Conservation (phyloP, 768 basidiomycete species). For the Pilatotrama ljubarskyi region DNA sequence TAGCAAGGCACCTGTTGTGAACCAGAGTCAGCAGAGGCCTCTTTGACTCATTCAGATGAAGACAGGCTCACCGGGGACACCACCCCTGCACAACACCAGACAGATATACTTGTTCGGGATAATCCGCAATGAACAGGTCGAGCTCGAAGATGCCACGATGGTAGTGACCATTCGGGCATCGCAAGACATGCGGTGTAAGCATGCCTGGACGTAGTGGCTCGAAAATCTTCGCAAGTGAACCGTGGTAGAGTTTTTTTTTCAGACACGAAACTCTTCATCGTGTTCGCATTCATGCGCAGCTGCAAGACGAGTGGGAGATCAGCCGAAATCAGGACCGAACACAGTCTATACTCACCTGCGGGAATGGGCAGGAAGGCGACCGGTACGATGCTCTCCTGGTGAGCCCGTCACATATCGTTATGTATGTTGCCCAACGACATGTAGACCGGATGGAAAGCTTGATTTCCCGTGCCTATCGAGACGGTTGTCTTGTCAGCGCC, state of each 20-base stretch:
- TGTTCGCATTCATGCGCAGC: slow-evolving; percentile 16
- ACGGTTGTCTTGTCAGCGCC: slow-evolving; percentile 33
- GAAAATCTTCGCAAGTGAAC: slow-evolving; percentile 14
- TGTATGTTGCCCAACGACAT: slow-evolving; percentile 26
- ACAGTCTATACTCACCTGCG: slow-evolving; percentile 25
- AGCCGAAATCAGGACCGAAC: neutral
- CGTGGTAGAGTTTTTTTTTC: slow-evolving; percentile 25
- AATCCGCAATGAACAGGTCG: slow-evolving; percentile 40
- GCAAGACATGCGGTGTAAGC: slow-evolving; percentile 23
- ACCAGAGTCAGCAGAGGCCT: neutral
- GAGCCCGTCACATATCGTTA: slow-evolving; percentile 26
- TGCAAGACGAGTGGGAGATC: slow-evolving; percentile 1
- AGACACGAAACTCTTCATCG: slow-evolving; percentile 15
- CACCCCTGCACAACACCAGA: slow-evolving; percentile 30
- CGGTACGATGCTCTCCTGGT: slow-evolving; percentile 27
- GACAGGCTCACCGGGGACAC: slow-evolving; percentile 30
- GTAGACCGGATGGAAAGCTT: slow-evolving; percentile 29
- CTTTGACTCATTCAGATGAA: neutral
- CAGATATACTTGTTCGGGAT: slow-evolving; percentile 39
- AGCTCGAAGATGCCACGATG: slow-evolving; percentile 31
- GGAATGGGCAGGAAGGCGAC: slow-evolving; percentile 34
- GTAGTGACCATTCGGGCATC: slow-evolving; percentile 38
- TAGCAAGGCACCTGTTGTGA: slow-evolving; percentile 18
- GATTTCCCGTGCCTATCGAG: slow-evolving; percentile 27
- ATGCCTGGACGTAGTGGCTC: slow-evolving; percentile 11